Percentiles rank a stretch among this genome's conserved stretches.
Conservation (phyloP, 164 flowering plant genomes). For the Protea cynaroides region DNA sequence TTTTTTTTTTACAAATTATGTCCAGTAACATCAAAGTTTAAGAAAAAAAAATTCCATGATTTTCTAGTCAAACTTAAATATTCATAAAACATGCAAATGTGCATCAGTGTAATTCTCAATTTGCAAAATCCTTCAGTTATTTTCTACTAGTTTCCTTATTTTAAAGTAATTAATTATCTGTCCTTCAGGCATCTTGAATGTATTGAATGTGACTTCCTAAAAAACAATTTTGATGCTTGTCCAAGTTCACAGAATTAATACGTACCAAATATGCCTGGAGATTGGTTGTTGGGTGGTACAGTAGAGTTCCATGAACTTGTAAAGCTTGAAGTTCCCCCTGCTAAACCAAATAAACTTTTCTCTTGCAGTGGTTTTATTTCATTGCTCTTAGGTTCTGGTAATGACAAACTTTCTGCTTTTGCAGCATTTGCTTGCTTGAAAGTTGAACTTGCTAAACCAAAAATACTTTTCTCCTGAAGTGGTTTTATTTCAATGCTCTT, state of each 20-base stretch:
- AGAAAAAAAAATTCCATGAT: too few species aligned
- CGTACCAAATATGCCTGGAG: conserved; percentile 52
- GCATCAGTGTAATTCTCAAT: neutral
- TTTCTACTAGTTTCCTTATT: neutral
- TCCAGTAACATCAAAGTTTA: too few species aligned
- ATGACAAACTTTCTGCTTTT: too few species aligned
- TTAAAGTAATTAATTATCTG: neutral
- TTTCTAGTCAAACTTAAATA: neutral
- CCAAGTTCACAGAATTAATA: conserved; percentile 8
- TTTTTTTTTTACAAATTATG: neutral
- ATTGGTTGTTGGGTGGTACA: conserved; percentile 24
- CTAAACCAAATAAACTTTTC: conserved; percentile 25
- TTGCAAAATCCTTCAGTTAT: neutral
- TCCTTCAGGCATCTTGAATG: neutral
- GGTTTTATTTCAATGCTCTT: conserved; percentile 30
- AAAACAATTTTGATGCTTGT: too few species aligned
- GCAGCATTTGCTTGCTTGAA: too few species aligned
- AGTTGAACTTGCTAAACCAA: conserved; percentile 27
- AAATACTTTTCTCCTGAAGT: conserved; percentile 25
- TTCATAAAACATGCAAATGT: neutral
- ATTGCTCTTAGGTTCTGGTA: conserved; percentile 31
- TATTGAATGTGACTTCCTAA: too few species aligned
- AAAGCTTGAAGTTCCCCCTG: conserved; percentile 29
- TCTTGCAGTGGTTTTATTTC: conserved; percentile 26
- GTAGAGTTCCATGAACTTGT: conserved; percentile 47